Evolutionary conservation across 2,329 filamentous ascomycete genomes (phyloP).

Genomic region (Mollisia scopiformis): DNA sequence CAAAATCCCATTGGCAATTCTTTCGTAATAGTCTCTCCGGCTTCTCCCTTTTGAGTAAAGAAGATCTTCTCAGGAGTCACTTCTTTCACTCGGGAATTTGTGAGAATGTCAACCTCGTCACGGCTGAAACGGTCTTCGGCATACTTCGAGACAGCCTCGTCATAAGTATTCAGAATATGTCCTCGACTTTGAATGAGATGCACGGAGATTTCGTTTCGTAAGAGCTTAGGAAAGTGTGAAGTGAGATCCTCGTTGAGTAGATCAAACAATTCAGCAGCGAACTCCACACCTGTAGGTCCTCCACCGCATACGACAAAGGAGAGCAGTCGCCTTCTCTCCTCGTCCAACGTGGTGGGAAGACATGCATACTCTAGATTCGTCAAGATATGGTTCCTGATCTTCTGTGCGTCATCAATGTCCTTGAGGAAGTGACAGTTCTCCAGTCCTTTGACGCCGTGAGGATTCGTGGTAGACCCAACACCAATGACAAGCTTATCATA

Average conservation of each 20-base stretch:
- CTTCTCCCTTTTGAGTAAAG: conserved; percentile 79
- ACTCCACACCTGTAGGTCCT: conserved; percentile 95
- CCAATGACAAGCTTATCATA: conserved; percentile 96
- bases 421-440: conserved; percentile 96
- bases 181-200: conserved; percentile 94
- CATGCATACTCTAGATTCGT: conserved; percentile 89
- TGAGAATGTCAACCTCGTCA: conserved; percentile 88
- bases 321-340: conserved; percentile 82
- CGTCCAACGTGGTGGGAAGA: conserved; percentile 87
- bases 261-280: conserved; percentile 94
- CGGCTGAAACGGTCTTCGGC: conserved; percentile 89
- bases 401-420: conserved; percentile 87
- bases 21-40: conserved; percentile 79
- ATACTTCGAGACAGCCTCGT: conserved; percentile 90
- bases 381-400: conserved; percentile 86
- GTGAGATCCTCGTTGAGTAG: conserved; percentile 94
- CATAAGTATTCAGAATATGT: conserved; percentile 97
- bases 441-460: conserved; percentile 92
- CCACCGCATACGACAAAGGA: conserved; percentile 97
- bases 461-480: conserved; percentile 90
- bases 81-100: conserved; percentile 91
- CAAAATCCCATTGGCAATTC: conserved; percentile 96
- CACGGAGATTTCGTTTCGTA: conserved; percentile 97
- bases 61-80: conserved; percentile 82
- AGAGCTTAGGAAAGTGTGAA: conserved; percentile 78